Base-by-base conservation (phyloP, 202 grass and related monocot genomes). In the Bolboschoenoplectus hybrid region DNA sequence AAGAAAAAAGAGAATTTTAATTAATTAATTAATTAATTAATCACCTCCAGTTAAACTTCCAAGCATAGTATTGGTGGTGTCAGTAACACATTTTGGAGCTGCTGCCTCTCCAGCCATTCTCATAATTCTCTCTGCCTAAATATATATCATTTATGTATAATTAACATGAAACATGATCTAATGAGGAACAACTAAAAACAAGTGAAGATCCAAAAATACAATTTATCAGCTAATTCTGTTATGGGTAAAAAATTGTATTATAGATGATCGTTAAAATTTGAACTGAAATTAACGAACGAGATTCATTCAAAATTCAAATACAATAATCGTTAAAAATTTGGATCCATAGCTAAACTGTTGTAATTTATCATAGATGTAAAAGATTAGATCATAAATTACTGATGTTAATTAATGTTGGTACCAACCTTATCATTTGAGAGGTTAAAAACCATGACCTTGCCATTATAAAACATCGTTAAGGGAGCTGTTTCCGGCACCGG, bases 381-480 rank as follows among this genome's bases (percentile, higher is more conserved):
- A 51, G 1, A 11, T 34, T 26, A 7, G 14, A 63, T 4, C 9
- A 60, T 46, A 57, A 65, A n/a, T 3, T 39, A 43, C 20, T 74
- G 45, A 36, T 63, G 5, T n/a, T 40, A 2, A 50, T n/a, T 40
- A 2, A 50, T 20, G 39, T 14, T 4, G 12, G 14, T n/a, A 78
- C 35, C 14, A 35, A 89, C 92, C 89, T 89, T 93, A 20, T 89
- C 66, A 46, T 44, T 60, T 68, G 92, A 71, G 83, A 93, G 75
- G 67, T 91, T 76, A 50, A 91, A 91, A 63, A 91, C 47, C 80
- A 84, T 84, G 65, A 93, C 92, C 12, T 74, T 86, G 39, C 92
- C 92, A 67, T 91, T 91, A 81, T 89, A 93, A 88, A 91, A 91
- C 79, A 93, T 79, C 6, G 89, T 91, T 74, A 93, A 78, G 58